Conservation (phyloP, 148 eudicot species). For the Rhododendron vialii region DNA sequence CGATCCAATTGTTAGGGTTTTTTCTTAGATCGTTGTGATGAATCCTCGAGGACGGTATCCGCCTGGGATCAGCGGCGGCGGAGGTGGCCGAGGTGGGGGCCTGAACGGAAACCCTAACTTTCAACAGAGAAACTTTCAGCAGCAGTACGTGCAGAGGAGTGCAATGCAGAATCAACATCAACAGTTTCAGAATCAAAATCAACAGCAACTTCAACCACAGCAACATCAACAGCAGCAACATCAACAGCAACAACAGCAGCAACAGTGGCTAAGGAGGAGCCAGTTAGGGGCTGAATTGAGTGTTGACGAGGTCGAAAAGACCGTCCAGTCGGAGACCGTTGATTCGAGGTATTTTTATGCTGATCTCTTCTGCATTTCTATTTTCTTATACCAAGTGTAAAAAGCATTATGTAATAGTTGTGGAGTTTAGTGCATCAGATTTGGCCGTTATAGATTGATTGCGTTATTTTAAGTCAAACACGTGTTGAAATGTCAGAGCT, state of each 20-base stretch:
- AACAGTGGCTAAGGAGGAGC: constrained; percentile 70
- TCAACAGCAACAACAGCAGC: constrained; percentile 35
- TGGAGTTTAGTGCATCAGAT: neutral
- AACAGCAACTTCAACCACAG: constrained; percentile 32
- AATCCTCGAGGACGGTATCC: constrained; percentile 48
- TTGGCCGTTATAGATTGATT: neutral
- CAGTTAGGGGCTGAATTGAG: constrained; percentile 36
- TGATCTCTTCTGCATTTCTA: neutral
- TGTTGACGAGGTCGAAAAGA: constrained; percentile 65
- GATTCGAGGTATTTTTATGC: constrained; percentile 40
- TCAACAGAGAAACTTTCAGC: constrained; percentile 41
- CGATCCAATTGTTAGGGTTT: constrained; percentile 7
- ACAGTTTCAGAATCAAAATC: constrained; percentile 27
- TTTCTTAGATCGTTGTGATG: constrained; percentile 6
- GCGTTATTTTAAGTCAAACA: neutral
- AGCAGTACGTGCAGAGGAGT: constrained; percentile 41
- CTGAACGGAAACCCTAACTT: constrained; percentile 39
- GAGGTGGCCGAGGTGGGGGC: constrained; percentile 41
- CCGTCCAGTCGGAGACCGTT: constrained; percentile 58
- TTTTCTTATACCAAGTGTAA: neutral
- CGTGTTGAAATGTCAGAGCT: neutral
- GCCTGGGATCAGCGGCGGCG: constrained; percentile 56
- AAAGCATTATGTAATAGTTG: no score
- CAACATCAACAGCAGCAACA: constrained; percentile 1
- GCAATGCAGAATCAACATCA: constrained; percentile 30